These are phyloP conservation scores for Suaeda aralocaspica DNA, from an alignment of 148 eudicot genomes.

Conservation along the genomic window DNA sequence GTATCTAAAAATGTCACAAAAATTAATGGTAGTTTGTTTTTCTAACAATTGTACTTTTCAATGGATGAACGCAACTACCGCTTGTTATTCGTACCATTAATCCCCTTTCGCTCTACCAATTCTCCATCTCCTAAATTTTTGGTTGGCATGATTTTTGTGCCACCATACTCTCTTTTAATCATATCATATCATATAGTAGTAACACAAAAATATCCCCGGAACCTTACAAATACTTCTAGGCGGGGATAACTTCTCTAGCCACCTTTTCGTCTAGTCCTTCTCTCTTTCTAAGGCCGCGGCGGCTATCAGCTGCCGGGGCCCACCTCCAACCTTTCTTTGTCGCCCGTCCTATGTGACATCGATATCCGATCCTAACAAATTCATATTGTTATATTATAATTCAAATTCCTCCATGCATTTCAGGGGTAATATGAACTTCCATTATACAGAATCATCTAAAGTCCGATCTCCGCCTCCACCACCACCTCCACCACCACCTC, in stretches of 20 bases:
- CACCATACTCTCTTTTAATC: not conserved
- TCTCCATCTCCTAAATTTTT: conserved; percentile 1
- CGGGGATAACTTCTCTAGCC: not conserved
- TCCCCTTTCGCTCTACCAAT: not conserved
- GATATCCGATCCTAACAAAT: too few relatives aligned
- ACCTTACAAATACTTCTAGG: not conserved
- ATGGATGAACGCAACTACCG: conserved; percentile 19
- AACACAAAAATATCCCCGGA: conserved; percentile 6
- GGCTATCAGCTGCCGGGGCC: conserved; percentile 32
- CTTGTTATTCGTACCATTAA: conserved; percentile 18
- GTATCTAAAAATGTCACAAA: not conserved
- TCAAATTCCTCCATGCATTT: not conserved
- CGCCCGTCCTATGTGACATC: too few relatives aligned
- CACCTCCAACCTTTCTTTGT: not conserved
- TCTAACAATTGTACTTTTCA: not conserved
- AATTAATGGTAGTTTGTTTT: not conserved
- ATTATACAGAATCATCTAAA: conserved; percentile 4
- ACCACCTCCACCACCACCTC: conserved; percentile 13
- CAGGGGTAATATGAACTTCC: not conserved
- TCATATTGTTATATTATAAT: not conserved
- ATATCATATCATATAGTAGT: conserved; percentile 7
- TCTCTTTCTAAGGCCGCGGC: conserved; percentile 25
- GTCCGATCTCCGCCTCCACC: not conserved
- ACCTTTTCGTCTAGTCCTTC: not conserved
- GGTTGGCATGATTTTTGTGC: conserved; percentile 12